Base-by-base conservation (phyloP, 2,329 filamentous ascomycete genomes). In the Ambrosiella xylebori region DNA sequence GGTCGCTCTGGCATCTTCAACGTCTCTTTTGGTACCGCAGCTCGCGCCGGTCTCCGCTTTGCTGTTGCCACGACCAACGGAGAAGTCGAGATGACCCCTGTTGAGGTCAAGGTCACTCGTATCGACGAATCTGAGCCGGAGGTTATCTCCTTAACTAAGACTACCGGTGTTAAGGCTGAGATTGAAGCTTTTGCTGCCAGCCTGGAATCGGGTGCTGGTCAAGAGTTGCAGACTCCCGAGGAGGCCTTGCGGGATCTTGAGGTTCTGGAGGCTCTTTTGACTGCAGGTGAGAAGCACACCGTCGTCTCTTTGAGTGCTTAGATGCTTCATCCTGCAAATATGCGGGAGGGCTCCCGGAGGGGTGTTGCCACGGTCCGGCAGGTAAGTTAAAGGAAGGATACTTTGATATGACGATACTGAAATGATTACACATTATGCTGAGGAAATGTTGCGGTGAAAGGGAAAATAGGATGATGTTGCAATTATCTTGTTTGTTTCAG, bases 241-340 rank as follows among this genome's bases (percentile, higher is more conserved):
- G 73, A 81, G 69, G 81, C 80, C 0, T 65, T 84, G 63, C 74
- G 69, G 7, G 82, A 85, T 68, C 65, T 85, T 62, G 77, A 82
- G 67, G 68, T 85, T 61, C 64, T 82, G 63, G 74, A 78, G 65
- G 61, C 41, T 12, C 53, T 62, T 7, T 57, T 62, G 40, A 52
- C 57, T 39, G 57, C 57, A 12, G 61, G 61, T 9, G 59, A 62
- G 57, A 60, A 54, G 9, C 49, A 57, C 40, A 2, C 27, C 4
- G 35, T 37, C 8, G 55, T 57, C 11, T 6, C 50, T 17, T 40
- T 57, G 19, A 15, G 40, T 49, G 54, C 41, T n/a, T 57, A 49
- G n/a, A 40, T 47, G 3, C 7, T n/a, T 35, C 27, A 39, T 9
- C 3, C 35, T 41, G 35, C 2, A n/a, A 15, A 51, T 41, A 41